Evolutionary conservation across 345 rosid species (phyloP).

Genomic region (Sisymbrium irio): DNA sequence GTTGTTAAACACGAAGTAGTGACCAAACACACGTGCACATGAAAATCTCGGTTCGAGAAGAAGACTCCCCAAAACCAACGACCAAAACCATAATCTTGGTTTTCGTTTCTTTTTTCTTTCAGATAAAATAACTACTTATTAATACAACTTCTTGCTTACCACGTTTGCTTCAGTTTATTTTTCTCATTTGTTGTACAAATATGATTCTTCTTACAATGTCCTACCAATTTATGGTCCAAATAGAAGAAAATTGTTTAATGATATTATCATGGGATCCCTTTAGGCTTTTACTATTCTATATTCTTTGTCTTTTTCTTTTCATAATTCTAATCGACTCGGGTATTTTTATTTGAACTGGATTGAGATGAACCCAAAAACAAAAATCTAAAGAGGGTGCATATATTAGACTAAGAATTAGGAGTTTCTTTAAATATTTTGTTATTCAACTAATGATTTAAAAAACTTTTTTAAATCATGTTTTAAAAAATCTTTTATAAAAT

Average conservation of each 20-base stretch:
- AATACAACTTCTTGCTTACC: slow-evolving; percentile 28
- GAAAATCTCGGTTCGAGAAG: slow-evolving; percentile 38
- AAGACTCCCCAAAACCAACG: slow-evolving; percentile 37
- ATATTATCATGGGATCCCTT: not conserved
- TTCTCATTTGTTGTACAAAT: not conserved
- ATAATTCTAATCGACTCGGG: not conserved
- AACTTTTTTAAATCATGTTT: too few relatives aligned
- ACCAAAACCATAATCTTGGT: slow-evolving; percentile 33
- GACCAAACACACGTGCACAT: slow-evolving; percentile 43
- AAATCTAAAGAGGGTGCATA: too few relatives aligned
- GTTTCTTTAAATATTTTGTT: too few relatives aligned
- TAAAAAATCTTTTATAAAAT: too few relatives aligned
- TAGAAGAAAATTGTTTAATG: not conserved
- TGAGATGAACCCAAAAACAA: not conserved
- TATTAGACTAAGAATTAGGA: too few relatives aligned
- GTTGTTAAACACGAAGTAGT: slow-evolving; percentile 41
- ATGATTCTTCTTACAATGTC: not conserved
- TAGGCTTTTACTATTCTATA: not conserved
- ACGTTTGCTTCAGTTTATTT: slow-evolving; percentile 6
- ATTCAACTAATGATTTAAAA: too few relatives aligned
- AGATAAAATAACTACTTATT: not conserved
- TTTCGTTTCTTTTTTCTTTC: slow-evolving; percentile 5
- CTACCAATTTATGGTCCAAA: not conserved
- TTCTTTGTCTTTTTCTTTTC: not conserved
- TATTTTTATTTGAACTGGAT: not conserved